Conservation (phyloP, 768 basidiomycete species). For the Collybia sp. region DNA sequence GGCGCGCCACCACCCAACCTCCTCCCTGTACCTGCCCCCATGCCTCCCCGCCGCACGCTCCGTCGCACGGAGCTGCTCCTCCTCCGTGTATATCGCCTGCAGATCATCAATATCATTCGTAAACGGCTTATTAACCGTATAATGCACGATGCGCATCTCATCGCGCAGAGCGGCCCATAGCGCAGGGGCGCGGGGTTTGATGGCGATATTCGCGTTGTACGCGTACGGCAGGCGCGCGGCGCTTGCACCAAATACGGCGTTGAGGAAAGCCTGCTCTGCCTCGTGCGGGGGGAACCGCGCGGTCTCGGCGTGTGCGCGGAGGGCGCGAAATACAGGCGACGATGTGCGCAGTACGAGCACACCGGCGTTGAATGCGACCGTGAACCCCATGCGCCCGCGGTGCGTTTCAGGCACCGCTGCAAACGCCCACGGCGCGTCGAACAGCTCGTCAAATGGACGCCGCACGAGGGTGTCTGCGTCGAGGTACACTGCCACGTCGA, state of each 20-base stretch:
- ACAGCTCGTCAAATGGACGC: slow-evolving; percentile 38
- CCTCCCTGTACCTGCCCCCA: slow-evolving; percentile 23
- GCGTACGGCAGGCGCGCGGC: slow-evolving; percentile 30
- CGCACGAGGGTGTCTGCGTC: slow-evolving; percentile 39
- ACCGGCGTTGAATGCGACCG: slow-evolving; percentile 33
- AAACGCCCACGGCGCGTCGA: slow-evolving; percentile 32
- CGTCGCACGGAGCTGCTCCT: slow-evolving; percentile 16
- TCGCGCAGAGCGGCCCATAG: slow-evolving; percentile 27
- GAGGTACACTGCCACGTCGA: slow-evolving; percentile 30
- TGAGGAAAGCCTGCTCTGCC: slow-evolving; percentile 39
- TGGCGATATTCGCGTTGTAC: slow-evolving; percentile 37
- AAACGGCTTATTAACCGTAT: slow-evolving; percentile 23
- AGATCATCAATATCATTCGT: slow-evolving; percentile 20
- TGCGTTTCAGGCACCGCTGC: slow-evolving; percentile 38
- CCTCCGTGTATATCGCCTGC: slow-evolving; percentile 14
- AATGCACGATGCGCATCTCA: slow-evolving; percentile 32
- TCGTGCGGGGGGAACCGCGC: slow-evolving; percentile 24
- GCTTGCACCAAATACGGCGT: slow-evolving; percentile 30
- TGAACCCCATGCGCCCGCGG: slow-evolving; percentile 22
- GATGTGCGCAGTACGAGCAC: slow-evolving; percentile 30
- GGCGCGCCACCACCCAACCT: slow-evolving; percentile 27
- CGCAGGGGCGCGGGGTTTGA: slow-evolving; percentile 24
- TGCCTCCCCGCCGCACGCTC: slow-evolving; percentile 9
- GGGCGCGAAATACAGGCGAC: slow-evolving; percentile 18
- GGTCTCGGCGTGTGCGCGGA: slow-evolving; percentile 20